Conservation (phyloP, 139 green algal genomes). For the Diplosphaera chodatii region DNA sequence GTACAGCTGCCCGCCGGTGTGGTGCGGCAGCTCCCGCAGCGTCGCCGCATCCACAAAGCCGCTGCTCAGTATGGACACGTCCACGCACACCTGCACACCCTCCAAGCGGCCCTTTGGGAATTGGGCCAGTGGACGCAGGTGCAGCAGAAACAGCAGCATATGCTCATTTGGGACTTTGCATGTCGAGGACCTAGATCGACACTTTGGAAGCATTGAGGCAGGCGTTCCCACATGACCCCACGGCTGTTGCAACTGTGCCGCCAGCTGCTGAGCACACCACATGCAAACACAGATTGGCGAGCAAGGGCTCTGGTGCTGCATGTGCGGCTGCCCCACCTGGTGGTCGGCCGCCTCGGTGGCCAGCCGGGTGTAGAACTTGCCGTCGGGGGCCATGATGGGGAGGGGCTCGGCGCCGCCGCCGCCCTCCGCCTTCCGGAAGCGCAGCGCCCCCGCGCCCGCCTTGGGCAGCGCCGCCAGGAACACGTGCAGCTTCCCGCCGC, state of each 20-base stretch:
- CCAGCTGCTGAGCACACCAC: no score
- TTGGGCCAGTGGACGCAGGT: no score
- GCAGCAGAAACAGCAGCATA: no score
- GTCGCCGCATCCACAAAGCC: conserved; percentile 69
- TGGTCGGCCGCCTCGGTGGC: conserved; percentile 61
- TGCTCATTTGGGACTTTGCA: no score
- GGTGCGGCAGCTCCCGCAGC: conserved; percentile 43
- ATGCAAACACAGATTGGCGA: background rate
- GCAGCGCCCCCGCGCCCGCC: conserved; percentile 46
- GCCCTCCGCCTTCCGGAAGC: conserved; percentile 31
- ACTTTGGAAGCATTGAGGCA: no score
- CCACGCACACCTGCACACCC: conserved; percentile 58
- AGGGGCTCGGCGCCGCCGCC: conserved; percentile 31
- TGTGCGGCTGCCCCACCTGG: conserved; percentile 29
- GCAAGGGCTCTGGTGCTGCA: background rate
- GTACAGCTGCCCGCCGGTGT: conserved; percentile 69
- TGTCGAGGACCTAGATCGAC: no score
- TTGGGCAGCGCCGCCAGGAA: conserved; percentile 68
- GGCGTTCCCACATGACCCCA: no score
- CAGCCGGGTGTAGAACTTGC: conserved; percentile 48
- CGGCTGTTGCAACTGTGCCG: no score
- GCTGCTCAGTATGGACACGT: conserved; percentile 62
- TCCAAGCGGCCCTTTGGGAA: no score
- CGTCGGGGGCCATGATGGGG: conserved; percentile 50
- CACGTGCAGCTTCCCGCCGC: conserved; percentile 72